Percentiles rank a stretch among this genome's conserved stretches.
Conservation (phyloP, 768 basidiomycete species). For the Suillus tomentosus region DNA sequence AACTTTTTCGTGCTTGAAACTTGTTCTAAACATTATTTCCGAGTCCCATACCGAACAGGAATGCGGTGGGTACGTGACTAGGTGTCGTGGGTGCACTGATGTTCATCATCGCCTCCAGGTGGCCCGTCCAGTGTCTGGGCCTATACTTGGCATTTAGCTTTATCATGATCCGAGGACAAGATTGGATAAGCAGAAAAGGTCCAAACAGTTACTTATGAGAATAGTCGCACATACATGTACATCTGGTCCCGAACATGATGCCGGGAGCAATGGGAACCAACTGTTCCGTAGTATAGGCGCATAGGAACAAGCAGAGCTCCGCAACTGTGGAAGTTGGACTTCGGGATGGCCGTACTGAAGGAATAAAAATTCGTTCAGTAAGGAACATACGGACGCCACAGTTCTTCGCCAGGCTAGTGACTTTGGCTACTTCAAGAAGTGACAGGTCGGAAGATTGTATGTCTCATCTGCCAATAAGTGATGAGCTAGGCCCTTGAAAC, state of each 20-base stretch:
- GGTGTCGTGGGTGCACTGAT: background rate
- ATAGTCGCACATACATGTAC: background rate
- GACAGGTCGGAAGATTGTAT: background rate
- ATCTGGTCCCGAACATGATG: background rate
- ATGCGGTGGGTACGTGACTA: background rate
- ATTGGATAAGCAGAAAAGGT: background rate
- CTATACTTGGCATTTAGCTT: background rate
- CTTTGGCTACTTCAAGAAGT: background rate
- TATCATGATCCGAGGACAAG: background rate
- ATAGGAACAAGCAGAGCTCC: background rate
- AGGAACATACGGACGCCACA: background rate
- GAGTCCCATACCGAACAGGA: background rate
- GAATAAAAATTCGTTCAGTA: background rate
- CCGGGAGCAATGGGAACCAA: background rate
- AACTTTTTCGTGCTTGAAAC: background rate
- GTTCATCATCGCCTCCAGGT: background rate
- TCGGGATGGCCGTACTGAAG: background rate
- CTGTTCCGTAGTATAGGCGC: background rate
- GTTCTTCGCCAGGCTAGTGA: background rate
- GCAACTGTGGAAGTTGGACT: background rate
- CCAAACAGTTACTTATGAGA: background rate
- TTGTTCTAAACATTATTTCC: background rate
- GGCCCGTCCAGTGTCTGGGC: background rate
- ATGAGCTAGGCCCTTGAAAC: background rate
- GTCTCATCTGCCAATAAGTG: background rate